Base-by-base conservation (phyloP, 257 asterid species). In the Forsythia viridissima region DNA sequence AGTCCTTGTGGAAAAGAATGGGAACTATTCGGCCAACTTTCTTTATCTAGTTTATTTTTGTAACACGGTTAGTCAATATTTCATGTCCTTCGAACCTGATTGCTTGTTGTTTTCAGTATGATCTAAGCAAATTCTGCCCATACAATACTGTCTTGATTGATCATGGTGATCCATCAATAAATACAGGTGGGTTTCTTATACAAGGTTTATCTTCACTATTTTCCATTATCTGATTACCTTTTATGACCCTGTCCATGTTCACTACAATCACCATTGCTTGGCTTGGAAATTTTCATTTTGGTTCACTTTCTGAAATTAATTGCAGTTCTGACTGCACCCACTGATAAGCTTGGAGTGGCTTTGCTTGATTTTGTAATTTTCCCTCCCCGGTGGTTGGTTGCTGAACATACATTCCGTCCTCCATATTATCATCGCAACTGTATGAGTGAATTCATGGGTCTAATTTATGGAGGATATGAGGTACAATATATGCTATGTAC, bases 381-480 rank as follows among this genome's bases (percentile, higher is more conserved):
- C 79, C 99, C 99, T 80, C 98, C 98, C 0, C 91, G 96, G 77
- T 95, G 99, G 99, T 77, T 91, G 85, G 99, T 95, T 72, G 97
- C 99, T 37, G 99, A 96, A 76, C 97, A 96, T 79, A 96, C 99
- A 70, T 93, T 93, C 78, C 99, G 98, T 34, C 99, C 99, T 79
- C 99, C 98, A 21, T 96, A 93, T 84, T 96, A 91, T 86, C 99
- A 96, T 81, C 97, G 97, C 81, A 96, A 96, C 85, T 96, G 99
- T 81, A 96, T 93, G 98, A 93, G 97, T 73, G 99, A 96, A 84
- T 95, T 93, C 86, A 93, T 95, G 99, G 99, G 99, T 76, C 91
- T 95, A 20, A 93, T 95, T 80, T 72, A 88, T 42, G 99, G 99
- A 52, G 95, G 90, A 81, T 95, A 95, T 21, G 99, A 95, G 97